A percentile compares a stretch with the other conserved stretches of the same genome.
These are phyloP conservation scores for Colletotrichum godetiae DNA, from an alignment of 2,329 filamentous ascomycete species.

Conservation along the genomic window DNA sequence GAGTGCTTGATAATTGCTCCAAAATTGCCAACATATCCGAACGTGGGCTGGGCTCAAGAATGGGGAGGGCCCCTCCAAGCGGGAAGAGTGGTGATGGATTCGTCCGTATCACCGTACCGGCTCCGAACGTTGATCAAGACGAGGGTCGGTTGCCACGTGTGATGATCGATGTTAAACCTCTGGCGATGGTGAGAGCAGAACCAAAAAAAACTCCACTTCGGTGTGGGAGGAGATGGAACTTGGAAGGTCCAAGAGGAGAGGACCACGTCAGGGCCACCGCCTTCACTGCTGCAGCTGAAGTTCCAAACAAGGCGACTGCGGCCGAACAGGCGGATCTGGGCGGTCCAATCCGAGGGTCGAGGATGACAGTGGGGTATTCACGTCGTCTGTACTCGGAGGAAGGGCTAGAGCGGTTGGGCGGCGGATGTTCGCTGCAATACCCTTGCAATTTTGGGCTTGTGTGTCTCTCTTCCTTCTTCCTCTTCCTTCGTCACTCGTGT, in stretches of 20 bases:
- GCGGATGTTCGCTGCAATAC: background rate
- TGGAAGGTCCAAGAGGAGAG: background rate
- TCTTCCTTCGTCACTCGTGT: background rate
- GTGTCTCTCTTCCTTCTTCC: background rate
- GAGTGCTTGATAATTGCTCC: background rate
- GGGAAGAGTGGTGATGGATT: background rate
- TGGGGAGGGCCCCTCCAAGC: background rate
- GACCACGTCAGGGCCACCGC: background rate
- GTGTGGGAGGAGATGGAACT: background rate
- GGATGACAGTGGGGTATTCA: background rate
- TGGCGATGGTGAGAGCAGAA: background rate
- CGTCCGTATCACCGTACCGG: background rate
- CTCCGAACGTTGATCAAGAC: background rate
- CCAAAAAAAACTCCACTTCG: background rate
- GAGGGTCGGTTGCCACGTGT: slow-evolving; percentile 2
- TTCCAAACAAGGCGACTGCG: background rate
- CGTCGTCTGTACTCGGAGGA: background rate
- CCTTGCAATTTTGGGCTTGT: background rate
- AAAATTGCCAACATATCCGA: background rate
- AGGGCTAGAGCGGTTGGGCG: background rate
- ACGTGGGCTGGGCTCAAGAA: background rate
- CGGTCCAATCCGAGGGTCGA: slow-evolving; percentile 1
- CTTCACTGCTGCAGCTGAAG: slow-evolving; percentile 5
- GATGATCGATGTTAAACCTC: background rate
- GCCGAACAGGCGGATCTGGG: background rate